Percentiles rank a stretch among this genome's conserved stretches.
Conservation (phyloP, 108 stramenopile species). For the Skeletonema potamos region DNA sequence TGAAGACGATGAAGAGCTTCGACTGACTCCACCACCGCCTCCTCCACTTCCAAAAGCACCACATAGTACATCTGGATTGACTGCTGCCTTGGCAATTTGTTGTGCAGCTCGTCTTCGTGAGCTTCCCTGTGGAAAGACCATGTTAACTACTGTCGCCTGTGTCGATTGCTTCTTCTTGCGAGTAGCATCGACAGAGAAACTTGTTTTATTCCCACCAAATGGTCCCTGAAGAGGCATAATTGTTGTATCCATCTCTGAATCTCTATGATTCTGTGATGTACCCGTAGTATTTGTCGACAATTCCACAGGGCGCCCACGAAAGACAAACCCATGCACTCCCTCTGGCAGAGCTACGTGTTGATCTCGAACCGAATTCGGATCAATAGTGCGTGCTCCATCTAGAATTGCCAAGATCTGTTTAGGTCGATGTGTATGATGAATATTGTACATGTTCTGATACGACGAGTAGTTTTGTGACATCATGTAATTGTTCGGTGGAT, state of each 20-base stretch:
- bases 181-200: neutral
- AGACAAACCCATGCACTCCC: slow-evolving; percentile 79
- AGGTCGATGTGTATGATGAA: slow-evolving; percentile 51
- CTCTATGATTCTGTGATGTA: neutral
- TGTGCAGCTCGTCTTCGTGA: slow-evolving; percentile 35
- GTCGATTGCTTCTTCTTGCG: slow-evolving; percentile 6
- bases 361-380: slow-evolving; percentile 79
- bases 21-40: slow-evolving; percentile 21
- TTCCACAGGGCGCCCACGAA: slow-evolving; percentile 65
- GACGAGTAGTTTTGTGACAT: slow-evolving; percentile 36
- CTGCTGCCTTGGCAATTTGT: slow-evolving; percentile 39
- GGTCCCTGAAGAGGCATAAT: slow-evolving; percentile 10
- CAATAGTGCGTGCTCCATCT: slow-evolving; percentile 72
- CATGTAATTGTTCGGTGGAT: slow-evolving; percentile 19
- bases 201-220: neutral
- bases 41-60: slow-evolving; percentile 7
- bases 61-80: slow-evolving; percentile 40
- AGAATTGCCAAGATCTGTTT: slow-evolving; percentile 42
- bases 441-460: slow-evolving; percentile 31
- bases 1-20: slow-evolving; percentile 28
- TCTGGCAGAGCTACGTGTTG: slow-evolving; percentile 80
- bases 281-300: neutral
- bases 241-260: slow-evolving; percentile 7
- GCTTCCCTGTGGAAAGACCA: slow-evolving; percentile 43
- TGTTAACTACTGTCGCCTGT: slow-evolving; percentile 34